phyloP scores from a whole-genome alignment of 2,329 filamentous ascomycete genomes.

The Emmonsia crescens region DNA sequence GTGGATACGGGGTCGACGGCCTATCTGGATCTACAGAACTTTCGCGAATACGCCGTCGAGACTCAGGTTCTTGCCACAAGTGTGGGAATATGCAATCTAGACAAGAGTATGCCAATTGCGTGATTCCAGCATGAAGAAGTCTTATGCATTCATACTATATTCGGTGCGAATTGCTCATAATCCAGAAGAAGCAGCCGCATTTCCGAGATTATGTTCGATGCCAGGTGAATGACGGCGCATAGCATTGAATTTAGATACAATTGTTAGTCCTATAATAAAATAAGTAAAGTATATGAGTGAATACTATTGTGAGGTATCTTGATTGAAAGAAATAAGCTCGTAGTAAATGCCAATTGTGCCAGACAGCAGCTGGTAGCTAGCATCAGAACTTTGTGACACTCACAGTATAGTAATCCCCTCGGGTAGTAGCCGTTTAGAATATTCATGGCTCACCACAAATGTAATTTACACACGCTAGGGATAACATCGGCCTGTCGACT shows the following conservation, averaged over 20 bases:
- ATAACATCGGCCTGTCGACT: too few species aligned
- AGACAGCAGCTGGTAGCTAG: too few species aligned
- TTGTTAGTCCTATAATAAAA: background rate
- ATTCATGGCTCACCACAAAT: too few species aligned
- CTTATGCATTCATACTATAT: background rate
- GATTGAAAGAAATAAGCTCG: background rate
- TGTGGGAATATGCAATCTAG: background rate
- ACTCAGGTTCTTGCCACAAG: background rate
- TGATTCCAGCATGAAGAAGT: background rate
- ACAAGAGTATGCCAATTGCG: background rate
- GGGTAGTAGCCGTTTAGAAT: too few species aligned
- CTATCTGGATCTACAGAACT: background rate
- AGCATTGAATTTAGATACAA: background rate
- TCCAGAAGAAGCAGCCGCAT: background rate
- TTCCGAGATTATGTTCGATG: background rate
- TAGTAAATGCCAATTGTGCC: too few species aligned
- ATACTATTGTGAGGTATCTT: background rate
- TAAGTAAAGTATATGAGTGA: background rate
- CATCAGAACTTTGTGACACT: too few species aligned
- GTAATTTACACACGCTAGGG: too few species aligned
- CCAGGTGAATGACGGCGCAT: background rate
- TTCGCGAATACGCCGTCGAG: background rate
- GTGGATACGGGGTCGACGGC: background rate
- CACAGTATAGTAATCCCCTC: too few species aligned
- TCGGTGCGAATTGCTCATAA: background rate